Evolutionary conservation across 176 grass and related monocot genomes (phyloP).

Genomic region (Carex myosuroides): DNA sequence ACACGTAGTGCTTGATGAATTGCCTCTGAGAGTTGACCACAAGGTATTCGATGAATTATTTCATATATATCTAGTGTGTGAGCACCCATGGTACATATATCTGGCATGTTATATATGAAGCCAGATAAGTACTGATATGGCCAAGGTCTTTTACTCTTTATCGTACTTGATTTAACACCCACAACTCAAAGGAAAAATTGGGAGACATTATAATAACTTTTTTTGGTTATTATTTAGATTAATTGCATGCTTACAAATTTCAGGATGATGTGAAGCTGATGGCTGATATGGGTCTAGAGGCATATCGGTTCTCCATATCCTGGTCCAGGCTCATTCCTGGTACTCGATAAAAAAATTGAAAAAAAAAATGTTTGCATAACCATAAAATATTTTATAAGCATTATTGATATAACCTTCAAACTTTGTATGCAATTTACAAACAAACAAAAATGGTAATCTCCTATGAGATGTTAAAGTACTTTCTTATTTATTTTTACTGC

Average conservation of each 20-base stretch:
- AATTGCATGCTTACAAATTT: slow-evolving; percentile 7
- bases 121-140: neutral
- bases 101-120: neutral
- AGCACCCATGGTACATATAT: neutral
- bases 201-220: neutral
- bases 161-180: neutral
- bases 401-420: neutral
- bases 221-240: neutral
- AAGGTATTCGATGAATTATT: neutral
- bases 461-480: neutral
- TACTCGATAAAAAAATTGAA: slow-evolving; percentile 18
- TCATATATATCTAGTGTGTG: neutral
- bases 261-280: slow-evolving; percentile 76
- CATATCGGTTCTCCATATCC: slow-evolving; percentile 84
- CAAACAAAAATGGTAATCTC: neutral
- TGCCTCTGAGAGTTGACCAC: neutral
- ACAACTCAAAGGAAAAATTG: neutral
- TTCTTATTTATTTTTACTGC: neutral
- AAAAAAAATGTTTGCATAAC: neutral
- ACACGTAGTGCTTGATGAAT: neutral
- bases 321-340: slow-evolving; percentile 85
- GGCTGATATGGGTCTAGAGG: slow-evolving; percentile 52
- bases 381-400: neutral
- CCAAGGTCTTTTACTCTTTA: neutral
- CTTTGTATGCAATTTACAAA: neutral